Evolutionary conservation across 2,329 filamentous ascomycete species (phyloP).

Genomic region (Fusarium foetens): DNA sequence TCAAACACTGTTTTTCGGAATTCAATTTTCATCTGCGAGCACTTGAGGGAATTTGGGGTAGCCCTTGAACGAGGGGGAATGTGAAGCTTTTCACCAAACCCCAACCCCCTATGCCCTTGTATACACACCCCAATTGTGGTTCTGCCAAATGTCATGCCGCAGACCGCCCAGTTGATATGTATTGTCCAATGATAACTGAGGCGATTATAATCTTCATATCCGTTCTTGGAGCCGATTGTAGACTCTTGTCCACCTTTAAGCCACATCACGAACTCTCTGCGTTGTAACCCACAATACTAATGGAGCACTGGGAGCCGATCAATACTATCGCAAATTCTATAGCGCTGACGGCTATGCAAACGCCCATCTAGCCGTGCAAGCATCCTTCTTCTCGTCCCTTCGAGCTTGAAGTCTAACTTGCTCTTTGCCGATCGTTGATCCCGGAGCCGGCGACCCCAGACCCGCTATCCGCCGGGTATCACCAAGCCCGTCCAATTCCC

Average conservation of each 20-base stretch:
- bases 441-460: conserved; percentile 24
- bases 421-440: conserved; percentile 12
- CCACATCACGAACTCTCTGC: conserved; percentile 14
- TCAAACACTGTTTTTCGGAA: conserved; percentile 8
- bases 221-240: neutral
- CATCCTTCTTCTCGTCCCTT: neutral
- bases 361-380: neutral
- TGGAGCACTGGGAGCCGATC: neutral
- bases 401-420: neutral
- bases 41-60: conserved; percentile 34
- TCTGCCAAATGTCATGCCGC: conserved; percentile 38
- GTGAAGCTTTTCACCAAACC: conserved; percentile 34
- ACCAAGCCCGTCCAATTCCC: conserved; percentile 27
- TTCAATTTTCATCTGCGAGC: conserved; percentile 19
- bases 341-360: neutral
- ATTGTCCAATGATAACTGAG: conserved; percentile 31
- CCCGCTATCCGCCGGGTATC: conserved; percentile 20
- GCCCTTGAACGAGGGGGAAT: conserved; percentile 23
- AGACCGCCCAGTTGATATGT: conserved; percentile 35
- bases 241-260: conserved; percentile 19
- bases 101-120: conserved; percentile 19
- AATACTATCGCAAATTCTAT: neutral
- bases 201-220: conserved; percentile 35
- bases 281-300: neutral
- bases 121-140: conserved; percentile 23